These are phyloP conservation scores for Tulasnella sp. DNA, from an alignment of 768 basidiomycete species.

Conservation along the genomic window DNA sequence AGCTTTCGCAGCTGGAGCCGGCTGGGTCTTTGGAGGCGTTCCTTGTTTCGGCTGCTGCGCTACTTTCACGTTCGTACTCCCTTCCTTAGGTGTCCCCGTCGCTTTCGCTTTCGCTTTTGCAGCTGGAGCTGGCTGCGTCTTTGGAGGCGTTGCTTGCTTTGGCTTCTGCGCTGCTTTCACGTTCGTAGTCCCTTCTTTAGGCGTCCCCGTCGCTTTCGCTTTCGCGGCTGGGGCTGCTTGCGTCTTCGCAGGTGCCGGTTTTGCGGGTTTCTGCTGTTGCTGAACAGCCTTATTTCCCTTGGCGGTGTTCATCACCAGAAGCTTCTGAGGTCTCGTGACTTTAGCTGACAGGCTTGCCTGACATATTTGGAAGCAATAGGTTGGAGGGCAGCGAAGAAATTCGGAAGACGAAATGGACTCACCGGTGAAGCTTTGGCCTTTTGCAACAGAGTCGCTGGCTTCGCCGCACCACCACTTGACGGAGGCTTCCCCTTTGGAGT, in stretches of 20 bases:
- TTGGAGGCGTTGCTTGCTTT: background rate
- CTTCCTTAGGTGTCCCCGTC: background rate
- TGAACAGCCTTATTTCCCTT: background rate
- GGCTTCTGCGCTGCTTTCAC: background rate
- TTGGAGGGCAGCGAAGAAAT: background rate
- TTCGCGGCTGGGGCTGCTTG: background rate
- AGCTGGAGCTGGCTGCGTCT: background rate
- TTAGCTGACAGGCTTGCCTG: background rate
- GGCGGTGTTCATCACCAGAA: background rate
- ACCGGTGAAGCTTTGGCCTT: background rate
- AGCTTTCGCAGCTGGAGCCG: too few species aligned
- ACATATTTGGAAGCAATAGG: background rate
- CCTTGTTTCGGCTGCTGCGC: too few species aligned
- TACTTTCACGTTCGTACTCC: too few species aligned
- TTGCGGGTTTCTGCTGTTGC: background rate
- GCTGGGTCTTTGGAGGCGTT: too few species aligned
- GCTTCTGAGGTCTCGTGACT: background rate
- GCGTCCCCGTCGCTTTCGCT: background rate
- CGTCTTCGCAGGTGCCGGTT: background rate
- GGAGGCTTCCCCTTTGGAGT: too few species aligned
- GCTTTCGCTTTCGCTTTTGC: background rate
- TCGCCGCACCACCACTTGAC: too few species aligned
- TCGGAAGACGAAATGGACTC: background rate
- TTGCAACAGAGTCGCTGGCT: too few species aligned
- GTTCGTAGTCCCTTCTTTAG: background rate